Evolutionary conservation across 2,329 filamentous ascomycete genomes (phyloP).

Genomic region (Emericellopsis atlantica): DNA sequence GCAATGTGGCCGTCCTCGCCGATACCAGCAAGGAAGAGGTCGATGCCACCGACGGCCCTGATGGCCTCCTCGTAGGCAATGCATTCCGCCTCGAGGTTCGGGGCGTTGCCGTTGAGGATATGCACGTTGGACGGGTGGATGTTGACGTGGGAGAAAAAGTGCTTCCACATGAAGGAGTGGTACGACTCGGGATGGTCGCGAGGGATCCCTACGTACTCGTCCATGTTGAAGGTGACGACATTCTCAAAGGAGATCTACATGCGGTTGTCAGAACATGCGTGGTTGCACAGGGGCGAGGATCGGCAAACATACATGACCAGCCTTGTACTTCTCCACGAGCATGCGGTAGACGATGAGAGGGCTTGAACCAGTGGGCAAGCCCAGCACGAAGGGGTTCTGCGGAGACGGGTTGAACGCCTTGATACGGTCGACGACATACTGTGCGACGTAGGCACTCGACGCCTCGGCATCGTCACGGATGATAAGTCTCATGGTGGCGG

Average conservation of each 20-base stretch:
- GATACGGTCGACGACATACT: slow-evolving; percentile 75
- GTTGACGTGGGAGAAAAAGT: slow-evolving; percentile 81
- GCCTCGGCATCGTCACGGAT: slow-evolving; percentile 59
- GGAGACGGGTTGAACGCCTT: slow-evolving; percentile 62
- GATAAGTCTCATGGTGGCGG: slow-evolving; percentile 61
- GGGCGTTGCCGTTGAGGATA: slow-evolving; percentile 70
- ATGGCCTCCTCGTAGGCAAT: slow-evolving; percentile 71
- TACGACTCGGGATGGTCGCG: slow-evolving; percentile 77
- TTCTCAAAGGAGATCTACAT: slow-evolving; percentile 66
- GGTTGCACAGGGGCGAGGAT: neutral
- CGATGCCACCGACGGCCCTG: slow-evolving; percentile 61
- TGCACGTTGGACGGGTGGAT: slow-evolving; percentile 73
- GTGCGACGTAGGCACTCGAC: slow-evolving; percentile 65
- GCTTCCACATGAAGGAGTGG: slow-evolving; percentile 87
- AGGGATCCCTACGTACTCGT: slow-evolving; percentile 77
- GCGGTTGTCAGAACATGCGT: neutral
- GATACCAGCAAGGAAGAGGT: slow-evolving; percentile 76
- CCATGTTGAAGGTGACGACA: slow-evolving; percentile 91
- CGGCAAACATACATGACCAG: slow-evolving; percentile 34
- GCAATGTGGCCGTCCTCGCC: slow-evolving; percentile 81
- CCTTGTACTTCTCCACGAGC: slow-evolving; percentile 59
- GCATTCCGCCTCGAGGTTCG: slow-evolving; percentile 65
- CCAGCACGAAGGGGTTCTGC: slow-evolving; percentile 66
- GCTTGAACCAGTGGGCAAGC: slow-evolving; percentile 72
- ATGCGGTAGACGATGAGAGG: slow-evolving; percentile 67